phyloP scores from a whole-genome alignment of 2,329 filamentous ascomycete genomes.

The Aspergillus novofumigatus region DNA sequence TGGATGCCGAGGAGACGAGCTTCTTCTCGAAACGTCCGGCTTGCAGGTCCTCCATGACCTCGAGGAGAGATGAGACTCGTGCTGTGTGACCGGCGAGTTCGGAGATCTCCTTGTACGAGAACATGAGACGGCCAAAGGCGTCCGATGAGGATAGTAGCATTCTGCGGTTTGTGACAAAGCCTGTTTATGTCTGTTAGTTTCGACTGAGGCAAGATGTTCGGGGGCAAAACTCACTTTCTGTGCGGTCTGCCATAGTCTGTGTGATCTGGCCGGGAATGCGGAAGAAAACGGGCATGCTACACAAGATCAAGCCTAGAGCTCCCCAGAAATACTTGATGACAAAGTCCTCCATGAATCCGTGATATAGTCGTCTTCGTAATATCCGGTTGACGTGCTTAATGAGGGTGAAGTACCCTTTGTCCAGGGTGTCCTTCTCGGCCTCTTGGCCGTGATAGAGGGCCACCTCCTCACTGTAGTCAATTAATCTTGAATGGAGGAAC shows the following conservation, averaged over 20 bases:
- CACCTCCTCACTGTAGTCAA: slow-evolving; percentile 94
- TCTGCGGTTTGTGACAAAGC: slow-evolving; percentile 88
- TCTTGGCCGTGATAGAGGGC: slow-evolving; percentile 89
- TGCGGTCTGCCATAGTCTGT: slow-evolving; percentile 50
- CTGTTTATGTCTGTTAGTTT: slow-evolving; percentile 30
- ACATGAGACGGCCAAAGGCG: slow-evolving; percentile 93
- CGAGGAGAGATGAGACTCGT: slow-evolving; percentile 79
- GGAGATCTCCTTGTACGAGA: slow-evolving; percentile 95
- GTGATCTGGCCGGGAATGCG: slow-evolving; percentile 70
- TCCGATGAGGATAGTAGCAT: slow-evolving; percentile 92
- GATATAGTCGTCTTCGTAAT: slow-evolving; percentile 81
- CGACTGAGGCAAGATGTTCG: background rate
- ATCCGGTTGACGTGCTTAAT: slow-evolving; percentile 99
- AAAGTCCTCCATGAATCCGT: slow-evolving; percentile 99
- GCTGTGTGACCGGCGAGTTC: slow-evolving; percentile 94
- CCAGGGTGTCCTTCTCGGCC: slow-evolving; percentile 90
- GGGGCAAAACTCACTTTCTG: slow-evolving; percentile 47
- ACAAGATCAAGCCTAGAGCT: slow-evolving; percentile 82
- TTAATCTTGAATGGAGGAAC: slow-evolving; percentile 88
- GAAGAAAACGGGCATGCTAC: slow-evolving; percentile 93
- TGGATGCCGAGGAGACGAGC: slow-evolving; percentile 82
- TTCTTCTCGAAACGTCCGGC: slow-evolving; percentile 93
- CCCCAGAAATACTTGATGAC: slow-evolving; percentile 99
- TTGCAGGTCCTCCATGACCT: slow-evolving; percentile 92
- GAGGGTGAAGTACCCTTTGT: slow-evolving; percentile 97